These are phyloP conservation scores for Aristolochia contorta DNA, from an alignment of 164 flowering plant species.

Conservation along the genomic window DNA sequence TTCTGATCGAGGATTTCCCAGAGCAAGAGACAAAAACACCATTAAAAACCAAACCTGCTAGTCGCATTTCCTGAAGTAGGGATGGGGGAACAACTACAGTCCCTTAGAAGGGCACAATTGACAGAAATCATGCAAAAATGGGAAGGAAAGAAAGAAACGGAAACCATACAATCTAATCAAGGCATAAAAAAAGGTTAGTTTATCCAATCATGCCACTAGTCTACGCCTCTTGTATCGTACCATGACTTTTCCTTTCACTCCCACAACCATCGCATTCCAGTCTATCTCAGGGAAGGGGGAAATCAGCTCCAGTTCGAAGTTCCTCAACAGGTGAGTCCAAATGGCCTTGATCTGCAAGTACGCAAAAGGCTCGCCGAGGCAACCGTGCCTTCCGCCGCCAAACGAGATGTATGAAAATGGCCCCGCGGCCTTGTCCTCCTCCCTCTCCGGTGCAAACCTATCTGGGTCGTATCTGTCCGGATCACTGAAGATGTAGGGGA, in stretches of 20 bases:
- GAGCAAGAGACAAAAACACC: too few relatives aligned
- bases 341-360: conserved; percentile 91
- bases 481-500: conserved; percentile 59
- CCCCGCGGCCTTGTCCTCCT: conserved; percentile 90
- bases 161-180: too few relatives aligned
- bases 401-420: conserved; percentile 89
- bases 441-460: conserved; percentile 73
- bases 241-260: conserved; percentile 92
- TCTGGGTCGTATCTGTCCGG: conserved; percentile 87
- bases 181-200: too few relatives aligned
- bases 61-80: too few relatives aligned
- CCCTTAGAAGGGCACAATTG: too few relatives aligned
- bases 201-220: conserved; percentile 22
- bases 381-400: conserved; percentile 95
- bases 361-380: conserved; percentile 92
- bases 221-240: conserved; percentile 80
- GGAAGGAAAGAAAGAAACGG: too few relatives aligned
- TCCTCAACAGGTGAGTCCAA: conserved; percentile 87
- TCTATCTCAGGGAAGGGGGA: conserved; percentile 93
- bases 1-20: too few relatives aligned
- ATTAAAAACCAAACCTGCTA: too few relatives aligned
- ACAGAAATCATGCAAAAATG: too few relatives aligned
- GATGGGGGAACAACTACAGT: too few relatives aligned
- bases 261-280: conserved; percentile 99
- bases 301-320: conserved; percentile 71